Base-by-base conservation (phyloP, 805 yeast species). In the Ascoidea rubescens region DNA sequence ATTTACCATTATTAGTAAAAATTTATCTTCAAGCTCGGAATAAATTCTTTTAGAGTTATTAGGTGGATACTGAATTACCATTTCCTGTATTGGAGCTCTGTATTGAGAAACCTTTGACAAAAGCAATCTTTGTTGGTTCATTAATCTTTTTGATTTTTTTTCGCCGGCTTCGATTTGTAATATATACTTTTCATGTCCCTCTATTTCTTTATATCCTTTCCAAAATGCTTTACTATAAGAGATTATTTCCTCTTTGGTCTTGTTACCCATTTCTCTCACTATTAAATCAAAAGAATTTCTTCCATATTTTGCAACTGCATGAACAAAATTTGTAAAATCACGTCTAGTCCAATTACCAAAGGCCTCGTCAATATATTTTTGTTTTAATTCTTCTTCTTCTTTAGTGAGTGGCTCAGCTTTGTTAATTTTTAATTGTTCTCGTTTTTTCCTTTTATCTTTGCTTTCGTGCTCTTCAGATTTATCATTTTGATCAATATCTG, bases 81-180 rank as follows among this genome's bases (percentile, higher is more conserved):
- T 66, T 47, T 82, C 80, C 48, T 79, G 79, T 28, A 84, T 62
- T 0, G 90, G 89, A 53, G 74, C 77, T n/a, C 70, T 69, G 65
- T 82, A 87, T 56, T 75, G 73, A 28, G 84, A 75, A 33, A 93
- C 68, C 64, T 91, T 90, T 55, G 84, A 72, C 60, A 90, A 77
- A 52, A 93, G 70, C 17, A 87, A 77, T 65, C 87, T 96, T 63
- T 81, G 86, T 61, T 89, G 96, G 37, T 80, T 68, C 59, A 75
- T 76, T 7, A 75, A 63, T 59, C 78, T 80, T 48, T 79, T 71
- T 31, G 86, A 75, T 64, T 78, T 84, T 55, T 89, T 96, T 63
- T 93, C 98, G 14, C 98, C 99, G 4, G 77, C 74, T 61, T 89
- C 96, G 55, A 93, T 87, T 60, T 82, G 91, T 17, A 75, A 71